Evolutionary conservation across 2,329 filamentous ascomycete genomes (phyloP).

Genomic region (Zymoseptoria tritici): DNA sequence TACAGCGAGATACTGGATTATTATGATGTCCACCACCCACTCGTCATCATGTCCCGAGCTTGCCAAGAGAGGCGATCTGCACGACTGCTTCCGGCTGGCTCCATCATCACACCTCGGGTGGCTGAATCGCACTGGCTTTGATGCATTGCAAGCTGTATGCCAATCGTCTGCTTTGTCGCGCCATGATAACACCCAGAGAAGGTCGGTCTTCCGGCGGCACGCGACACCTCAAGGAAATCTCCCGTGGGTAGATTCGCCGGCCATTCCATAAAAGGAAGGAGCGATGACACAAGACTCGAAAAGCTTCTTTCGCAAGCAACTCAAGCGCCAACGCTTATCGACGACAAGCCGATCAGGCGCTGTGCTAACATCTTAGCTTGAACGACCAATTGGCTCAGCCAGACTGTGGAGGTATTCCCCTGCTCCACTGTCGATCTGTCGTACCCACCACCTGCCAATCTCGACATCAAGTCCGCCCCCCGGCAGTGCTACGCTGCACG

Average conservation of each 20-base stretch:
- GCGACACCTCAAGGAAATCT: not conserved
- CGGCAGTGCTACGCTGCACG: not conserved
- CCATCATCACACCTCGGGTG: not conserved
- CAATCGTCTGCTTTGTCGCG: not conserved
- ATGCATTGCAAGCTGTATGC: not conserved
- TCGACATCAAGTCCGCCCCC: not conserved
- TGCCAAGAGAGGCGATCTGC: not conserved
- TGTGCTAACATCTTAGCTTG: not conserved
- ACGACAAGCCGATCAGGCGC: not conserved
- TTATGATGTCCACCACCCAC: not conserved
- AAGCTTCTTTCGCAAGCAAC: not conserved
- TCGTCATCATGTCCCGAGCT: not conserved
- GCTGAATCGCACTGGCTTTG: not conserved
- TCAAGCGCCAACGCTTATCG: not conserved
- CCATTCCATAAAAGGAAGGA: not conserved
- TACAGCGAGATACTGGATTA: too few species aligned
- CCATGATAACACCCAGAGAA: not conserved
- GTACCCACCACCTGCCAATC: not conserved
- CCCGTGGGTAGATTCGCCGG: not conserved
- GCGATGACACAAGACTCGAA: not conserved
- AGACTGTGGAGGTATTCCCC: not conserved
- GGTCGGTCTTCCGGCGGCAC: not conserved
- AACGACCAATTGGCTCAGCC: not conserved
- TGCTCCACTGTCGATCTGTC: not conserved
- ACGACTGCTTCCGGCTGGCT: not conserved